phyloP scores from a whole-genome alignment of 805 yeast species.

The Kazachstania kunashirensis region DNA sequence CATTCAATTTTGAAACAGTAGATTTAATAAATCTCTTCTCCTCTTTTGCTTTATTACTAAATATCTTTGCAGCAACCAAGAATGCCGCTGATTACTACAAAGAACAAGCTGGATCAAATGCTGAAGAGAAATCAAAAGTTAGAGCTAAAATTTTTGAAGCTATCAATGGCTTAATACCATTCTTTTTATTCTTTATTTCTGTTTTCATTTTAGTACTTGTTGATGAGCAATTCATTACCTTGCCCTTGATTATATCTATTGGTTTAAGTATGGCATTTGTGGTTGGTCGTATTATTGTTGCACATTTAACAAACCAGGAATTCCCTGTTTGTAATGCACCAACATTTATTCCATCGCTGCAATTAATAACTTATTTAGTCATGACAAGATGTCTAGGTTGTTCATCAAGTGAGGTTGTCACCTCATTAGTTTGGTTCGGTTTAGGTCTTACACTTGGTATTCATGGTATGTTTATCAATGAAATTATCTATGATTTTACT shows the following conservation, averaged over 20 bases:
- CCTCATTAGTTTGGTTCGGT: slow-evolving; percentile 53
- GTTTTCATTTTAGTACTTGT: slow-evolving; percentile 40
- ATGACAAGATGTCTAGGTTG: slow-evolving; percentile 22
- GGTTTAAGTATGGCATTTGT: slow-evolving; percentile 73
- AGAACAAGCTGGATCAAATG: slow-evolving; percentile 18
- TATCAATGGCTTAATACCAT: slow-evolving; percentile 57
- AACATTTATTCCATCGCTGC: slow-evolving; percentile 51
- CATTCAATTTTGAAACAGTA: slow-evolving; percentile 32
- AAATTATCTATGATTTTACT: slow-evolving; percentile 76
- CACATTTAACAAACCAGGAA: slow-evolving; percentile 70
- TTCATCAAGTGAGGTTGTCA: slow-evolving; percentile 34
- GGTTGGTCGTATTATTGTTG: slow-evolving; percentile 83
- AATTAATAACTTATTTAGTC: slow-evolving; percentile 31
- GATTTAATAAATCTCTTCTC: slow-evolving; percentile 51
- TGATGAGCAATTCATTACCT: slow-evolving; percentile 39
- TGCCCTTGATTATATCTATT: slow-evolving; percentile 60
- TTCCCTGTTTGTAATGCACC: slow-evolving; percentile 73
- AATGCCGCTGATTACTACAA: slow-evolving; percentile 46
- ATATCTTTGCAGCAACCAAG: slow-evolving; percentile 56
- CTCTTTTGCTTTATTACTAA: slow-evolving; percentile 48
- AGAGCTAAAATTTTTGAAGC: slow-evolving; percentile 27
- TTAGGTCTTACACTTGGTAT: slow-evolving; percentile 59
- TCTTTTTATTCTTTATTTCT: slow-evolving; percentile 45
- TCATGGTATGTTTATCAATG: slow-evolving; percentile 65
- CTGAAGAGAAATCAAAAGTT: slow-evolving; percentile 10